Percentiles rank a stretch among this genome's conserved stretches.
Conservation (phyloP, 2,329 filamentous ascomycete species). For the Clarireedia sp. region DNA sequence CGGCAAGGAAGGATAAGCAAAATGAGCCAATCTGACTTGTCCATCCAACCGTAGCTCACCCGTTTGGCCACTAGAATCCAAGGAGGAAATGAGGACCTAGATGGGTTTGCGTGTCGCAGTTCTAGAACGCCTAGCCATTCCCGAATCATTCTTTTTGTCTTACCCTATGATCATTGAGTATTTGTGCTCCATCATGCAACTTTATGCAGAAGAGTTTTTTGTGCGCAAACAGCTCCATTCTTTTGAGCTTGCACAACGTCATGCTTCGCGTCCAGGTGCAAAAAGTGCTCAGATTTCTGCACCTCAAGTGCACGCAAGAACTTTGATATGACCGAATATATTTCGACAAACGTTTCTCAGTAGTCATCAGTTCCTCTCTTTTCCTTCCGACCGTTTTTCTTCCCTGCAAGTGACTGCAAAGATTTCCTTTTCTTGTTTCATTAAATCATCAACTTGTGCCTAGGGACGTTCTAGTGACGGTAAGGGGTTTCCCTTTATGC, state of each 20-base stretch:
- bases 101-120: background rate
- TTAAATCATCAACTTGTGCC: too few relatives aligned
- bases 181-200: background rate
- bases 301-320: background rate
- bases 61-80: background rate
- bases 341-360: too few relatives aligned
- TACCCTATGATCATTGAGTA: background rate
- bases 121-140: background rate
- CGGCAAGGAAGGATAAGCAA: too few relatives aligned
- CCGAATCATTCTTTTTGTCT: background rate
- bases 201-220: conserved; percentile 3
- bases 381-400: background rate
- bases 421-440: too few relatives aligned
- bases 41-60: background rate
- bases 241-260: background rate
- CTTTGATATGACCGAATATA: background rate
- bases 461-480: too few relatives aligned
- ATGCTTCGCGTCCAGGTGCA: background rate
- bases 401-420: too few relatives aligned
- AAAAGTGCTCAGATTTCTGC: background rate
- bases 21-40: background rate
- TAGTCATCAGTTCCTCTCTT: background rate
- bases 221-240: background rate
- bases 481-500: too few relatives aligned
- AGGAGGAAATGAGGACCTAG: background rate